These are phyloP conservation scores for Camellia lanceoleosa DNA, from an alignment of 148 eudicot genomes.

Conservation along the genomic window DNA sequence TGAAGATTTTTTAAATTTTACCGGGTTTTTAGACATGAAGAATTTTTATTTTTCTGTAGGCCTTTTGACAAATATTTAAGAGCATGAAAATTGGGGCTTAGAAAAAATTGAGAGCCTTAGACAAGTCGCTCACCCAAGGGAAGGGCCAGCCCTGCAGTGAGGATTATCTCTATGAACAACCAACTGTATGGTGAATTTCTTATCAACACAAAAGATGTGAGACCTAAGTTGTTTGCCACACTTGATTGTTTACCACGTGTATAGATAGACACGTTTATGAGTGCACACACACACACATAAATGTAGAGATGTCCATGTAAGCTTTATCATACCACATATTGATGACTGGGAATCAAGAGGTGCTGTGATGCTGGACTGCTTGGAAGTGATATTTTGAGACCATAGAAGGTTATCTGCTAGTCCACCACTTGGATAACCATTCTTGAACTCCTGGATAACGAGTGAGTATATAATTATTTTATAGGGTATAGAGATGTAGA, in stretches of 20 bases:
- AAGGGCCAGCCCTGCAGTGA: no score
- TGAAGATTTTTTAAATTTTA: no score
- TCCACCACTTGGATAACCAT: conserved; percentile 37
- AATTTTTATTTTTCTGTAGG: no score
- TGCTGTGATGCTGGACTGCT: conserved; percentile 38
- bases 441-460: conserved; percentile 45
- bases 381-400: conserved; percentile 43
- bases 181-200: neutral
- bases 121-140: no score
- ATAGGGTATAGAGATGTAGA: neutral
- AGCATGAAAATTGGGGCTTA: no score
- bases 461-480: neutral
- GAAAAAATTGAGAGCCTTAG: no score
- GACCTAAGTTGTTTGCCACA: neutral
- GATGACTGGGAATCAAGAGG: conserved; percentile 81
- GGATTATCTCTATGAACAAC: no score
- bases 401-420: conserved; percentile 30
- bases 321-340: conserved; percentile 56
- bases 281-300: neutral
- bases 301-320: neutral
- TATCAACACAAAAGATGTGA: neutral
- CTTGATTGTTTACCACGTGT: neutral
- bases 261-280: neutral
- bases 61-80: no score
- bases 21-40: no score